Evolutionary conservation across 2,329 filamentous ascomycete genomes (phyloP), one percentile per base, ranked within the genome.

Genomic region (Davidsoniella eucalypti): DNA sequence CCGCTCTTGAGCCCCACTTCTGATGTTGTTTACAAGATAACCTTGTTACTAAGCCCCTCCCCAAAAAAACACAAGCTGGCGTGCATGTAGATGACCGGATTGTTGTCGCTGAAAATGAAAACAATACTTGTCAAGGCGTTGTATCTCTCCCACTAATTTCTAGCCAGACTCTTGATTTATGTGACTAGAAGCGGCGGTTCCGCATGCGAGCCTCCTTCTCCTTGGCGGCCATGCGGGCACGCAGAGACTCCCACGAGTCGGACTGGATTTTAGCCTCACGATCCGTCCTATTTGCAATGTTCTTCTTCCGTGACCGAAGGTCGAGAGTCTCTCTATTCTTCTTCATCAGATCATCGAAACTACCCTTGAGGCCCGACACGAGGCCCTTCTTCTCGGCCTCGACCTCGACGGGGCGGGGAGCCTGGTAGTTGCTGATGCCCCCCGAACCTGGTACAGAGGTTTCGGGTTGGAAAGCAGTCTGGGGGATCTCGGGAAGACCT

Each of bases 351-450:
- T 57, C 63, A 52, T 60, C 58, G 16, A 67, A 54, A 26, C 64
- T 61, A 58, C 67, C 64, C 57, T 65, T 66, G 53, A 66, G 57
- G 29, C 64, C 63, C 43, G 58, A 54, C 33, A 67, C 54, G 57
- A 62, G 62, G 45, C 59, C 57, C 33, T 52, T 47, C 18, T 62
- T 45, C 6, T 59, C 57, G 18, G 55, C 55, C 14, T 54, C 53
- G 16, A 52, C 55, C 14, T 54, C 53, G 16, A 52, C 47, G 16
- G 54, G 46, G 14, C 62, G 64, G 7, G 65, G 67, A 2, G 64
- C 55, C 56, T 66, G 59, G 58, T 65, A 70, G 4, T 53, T 57
- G 18, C 25, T 37, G 14, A 50, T 50, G 21, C 5, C 40, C 33
- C 18, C 26, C 5, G 41, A 17, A 17, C 23, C 18, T 36, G n/a